Evolutionary conservation across 495 filamentous ascomycete species (phyloP).

Genomic region (Daldinia bambusicola): DNA sequence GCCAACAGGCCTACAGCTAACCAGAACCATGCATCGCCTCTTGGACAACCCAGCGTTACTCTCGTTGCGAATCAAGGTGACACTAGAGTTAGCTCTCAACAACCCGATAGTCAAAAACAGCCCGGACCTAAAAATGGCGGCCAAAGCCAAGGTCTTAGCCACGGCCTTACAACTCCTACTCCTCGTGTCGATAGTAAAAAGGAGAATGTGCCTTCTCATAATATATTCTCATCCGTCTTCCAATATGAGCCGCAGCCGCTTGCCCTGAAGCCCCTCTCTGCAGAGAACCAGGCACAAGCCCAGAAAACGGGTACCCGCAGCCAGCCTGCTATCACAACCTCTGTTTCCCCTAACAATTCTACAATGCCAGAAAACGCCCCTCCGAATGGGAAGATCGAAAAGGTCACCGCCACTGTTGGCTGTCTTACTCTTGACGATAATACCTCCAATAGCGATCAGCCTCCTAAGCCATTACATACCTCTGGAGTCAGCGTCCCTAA

Average conservation of each 20-base stretch:
- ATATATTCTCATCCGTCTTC: constrained; percentile 5
- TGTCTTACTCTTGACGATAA: constrained; percentile 35
- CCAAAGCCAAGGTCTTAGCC: constrained; percentile 8
- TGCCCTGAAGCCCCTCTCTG: constrained; percentile 30
- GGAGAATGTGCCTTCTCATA: constrained; percentile 33
- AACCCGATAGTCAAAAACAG: constrained; percentile 24
- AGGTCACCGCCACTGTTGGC: constrained; percentile 14
- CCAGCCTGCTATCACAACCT: constrained; percentile 19
- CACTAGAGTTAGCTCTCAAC: constrained; percentile 12
- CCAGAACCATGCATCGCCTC: constrained; percentile 11
- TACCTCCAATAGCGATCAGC: constrained; percentile 5
- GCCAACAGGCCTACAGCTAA: constrained; percentile 5
- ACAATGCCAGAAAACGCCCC: constrained; percentile 13
- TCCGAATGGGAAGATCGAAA: constrained; percentile 5
- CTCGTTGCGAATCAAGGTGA: constrained; percentile 33
- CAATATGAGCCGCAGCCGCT: constrained; percentile 27
- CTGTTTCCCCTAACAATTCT: constrained; percentile 15
- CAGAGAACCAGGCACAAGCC: constrained; percentile 27
- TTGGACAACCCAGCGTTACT: constrained; percentile 34
- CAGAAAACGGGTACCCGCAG: constrained; percentile 48
- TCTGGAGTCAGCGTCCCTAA: constrained; percentile 21
- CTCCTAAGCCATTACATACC: constrained; percentile 8
- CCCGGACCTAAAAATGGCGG: constrained; percentile 15
- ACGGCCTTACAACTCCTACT: constrained; percentile 4
- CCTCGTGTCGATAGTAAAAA: constrained; percentile 15